A percentile compares a stretch with the other conserved stretches of the same genome.
phyloP scores from a whole-genome alignment of 2,329 filamentous ascomycete genomes.

The Ceratocystis ficicola region DNA sequence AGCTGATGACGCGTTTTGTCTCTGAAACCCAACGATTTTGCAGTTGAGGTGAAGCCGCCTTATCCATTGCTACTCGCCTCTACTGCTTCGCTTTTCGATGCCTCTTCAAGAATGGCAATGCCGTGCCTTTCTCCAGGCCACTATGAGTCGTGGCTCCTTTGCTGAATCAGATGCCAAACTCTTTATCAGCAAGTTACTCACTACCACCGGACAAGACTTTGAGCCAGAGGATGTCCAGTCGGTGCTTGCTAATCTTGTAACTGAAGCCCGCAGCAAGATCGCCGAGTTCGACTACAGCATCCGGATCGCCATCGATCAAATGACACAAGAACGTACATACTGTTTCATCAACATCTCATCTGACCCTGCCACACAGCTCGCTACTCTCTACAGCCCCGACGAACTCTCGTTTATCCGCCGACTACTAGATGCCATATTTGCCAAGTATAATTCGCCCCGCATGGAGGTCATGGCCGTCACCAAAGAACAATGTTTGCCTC shows the following conservation, averaged over 20 bases:
- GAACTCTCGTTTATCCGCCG: constrained; percentile 86
- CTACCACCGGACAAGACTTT: constrained; percentile 38
- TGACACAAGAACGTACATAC: constrained; percentile 54
- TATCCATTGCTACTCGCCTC: not conserved
- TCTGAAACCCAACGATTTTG: no score
- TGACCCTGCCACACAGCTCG: constrained; percentile 74
- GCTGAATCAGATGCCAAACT: constrained; percentile 61
- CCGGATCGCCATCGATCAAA: constrained; percentile 59
- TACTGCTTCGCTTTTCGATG: not conserved
- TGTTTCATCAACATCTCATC: constrained; percentile 80
- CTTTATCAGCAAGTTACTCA: constrained; percentile 65
- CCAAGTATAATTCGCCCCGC: constrained; percentile 66
- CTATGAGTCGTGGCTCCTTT: constrained; percentile 66
- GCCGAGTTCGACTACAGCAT: constrained; percentile 82
- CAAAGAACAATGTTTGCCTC: constrained; percentile 63
- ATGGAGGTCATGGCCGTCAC: constrained; percentile 75
- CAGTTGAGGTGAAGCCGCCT: not conserved
- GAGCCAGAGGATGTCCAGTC: constrained; percentile 52
- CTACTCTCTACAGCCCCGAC: constrained; percentile 66
- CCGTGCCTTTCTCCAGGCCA: constrained; percentile 80
- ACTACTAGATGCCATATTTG: constrained; percentile 82
- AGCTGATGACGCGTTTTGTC: constrained; percentile 3
- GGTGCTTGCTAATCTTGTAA: constrained; percentile 56
- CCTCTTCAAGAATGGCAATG: constrained; percentile 30
- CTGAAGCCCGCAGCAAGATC: constrained; percentile 57